Evolutionary conservation across 495 filamentous ascomycete genomes (phyloP).

Genomic region (Chaetomium cochliodes): DNA sequence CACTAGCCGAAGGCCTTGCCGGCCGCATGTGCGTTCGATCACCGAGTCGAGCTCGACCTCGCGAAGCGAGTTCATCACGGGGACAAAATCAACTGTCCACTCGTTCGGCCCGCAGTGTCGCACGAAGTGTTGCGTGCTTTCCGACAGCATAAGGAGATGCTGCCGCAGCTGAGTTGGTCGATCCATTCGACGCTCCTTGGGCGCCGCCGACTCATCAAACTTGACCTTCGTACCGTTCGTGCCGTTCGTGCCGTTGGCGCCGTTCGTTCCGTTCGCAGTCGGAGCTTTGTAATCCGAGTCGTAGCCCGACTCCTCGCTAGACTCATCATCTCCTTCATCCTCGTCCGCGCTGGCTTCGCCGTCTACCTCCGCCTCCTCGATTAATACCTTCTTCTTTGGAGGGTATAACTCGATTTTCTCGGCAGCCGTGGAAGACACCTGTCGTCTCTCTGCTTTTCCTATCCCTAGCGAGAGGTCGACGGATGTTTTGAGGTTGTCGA

Average conservation of each 20-base stretch:
- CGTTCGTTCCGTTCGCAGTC: conserved; percentile 32
- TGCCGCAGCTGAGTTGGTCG: conserved; percentile 62
- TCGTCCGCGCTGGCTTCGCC: conserved; percentile 38
- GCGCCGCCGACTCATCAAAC: conserved; percentile 34
- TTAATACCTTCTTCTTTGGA: conserved; percentile 45
- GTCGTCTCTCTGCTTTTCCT: conserved; percentile 42
- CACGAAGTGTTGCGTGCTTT: conserved; percentile 68
- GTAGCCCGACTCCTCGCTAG: conserved; percentile 38
- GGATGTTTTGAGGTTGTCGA: conserved; percentile 40
- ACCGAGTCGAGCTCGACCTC: conserved; percentile 74
- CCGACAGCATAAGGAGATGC: conserved; percentile 73
- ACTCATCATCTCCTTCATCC: conserved; percentile 45
- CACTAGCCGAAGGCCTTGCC: conserved; percentile 69
- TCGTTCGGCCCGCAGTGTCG: conserved; percentile 61
- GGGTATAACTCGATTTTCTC: conserved; percentile 42
- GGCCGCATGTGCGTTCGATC: conserved; percentile 72
- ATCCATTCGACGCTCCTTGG: conserved; percentile 42
- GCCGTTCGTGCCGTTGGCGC: conserved; percentile 32
- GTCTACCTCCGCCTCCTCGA: conserved; percentile 39
- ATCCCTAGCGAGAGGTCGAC: conserved; percentile 49
- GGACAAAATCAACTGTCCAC: conserved; percentile 77
- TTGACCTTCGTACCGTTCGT: conserved; percentile 37
- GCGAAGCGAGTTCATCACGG: conserved; percentile 63
- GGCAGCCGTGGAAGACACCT: conserved; percentile 43
- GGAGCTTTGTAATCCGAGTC: conserved; percentile 35